A percentile compares a stretch with the other conserved stretches of the same genome.
phyloP scores from a whole-genome alignment of 1,139 yeast genomes.

The Arxiozyma bovina region DNA sequence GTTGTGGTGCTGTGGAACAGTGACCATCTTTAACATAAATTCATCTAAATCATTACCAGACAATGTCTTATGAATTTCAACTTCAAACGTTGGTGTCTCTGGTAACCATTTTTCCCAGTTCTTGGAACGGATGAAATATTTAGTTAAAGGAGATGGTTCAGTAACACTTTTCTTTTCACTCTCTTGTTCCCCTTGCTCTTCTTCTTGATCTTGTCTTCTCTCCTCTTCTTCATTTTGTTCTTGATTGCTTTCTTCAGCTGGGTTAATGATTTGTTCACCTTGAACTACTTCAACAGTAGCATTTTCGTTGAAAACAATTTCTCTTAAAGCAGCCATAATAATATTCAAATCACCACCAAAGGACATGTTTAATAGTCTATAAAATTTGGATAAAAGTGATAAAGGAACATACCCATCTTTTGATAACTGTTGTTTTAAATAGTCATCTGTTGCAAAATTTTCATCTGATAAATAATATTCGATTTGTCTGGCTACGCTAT shows the following conservation, averaged over 20 bases:
- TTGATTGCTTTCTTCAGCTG: background rate
- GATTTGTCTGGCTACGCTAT: constrained; percentile 46
- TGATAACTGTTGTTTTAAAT: constrained; percentile 25
- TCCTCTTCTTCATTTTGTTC: constrained; percentile 1
- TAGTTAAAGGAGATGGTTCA: constrained; percentile 13
- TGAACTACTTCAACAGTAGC: constrained; percentile 27
- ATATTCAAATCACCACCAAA: constrained; percentile 29
- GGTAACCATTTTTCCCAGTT: constrained; percentile 22
- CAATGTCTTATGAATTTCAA: constrained; percentile 22
- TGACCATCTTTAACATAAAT: constrained; percentile 14
- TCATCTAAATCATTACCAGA: constrained; percentile 20
- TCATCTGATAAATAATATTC: constrained; percentile 86
- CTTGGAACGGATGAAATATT: constrained; percentile 26
- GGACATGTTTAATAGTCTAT: constrained; percentile 30
- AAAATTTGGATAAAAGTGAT: constrained; percentile 27
- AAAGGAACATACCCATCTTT: constrained; percentile 30
- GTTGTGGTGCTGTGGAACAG: constrained; percentile 8
- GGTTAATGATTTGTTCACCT: constrained; percentile 11
- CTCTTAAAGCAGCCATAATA: constrained; percentile 31
- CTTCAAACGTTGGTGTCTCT: constrained; percentile 10
- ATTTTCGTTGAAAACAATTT: constrained; percentile 25
- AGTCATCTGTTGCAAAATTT: constrained; percentile 44
- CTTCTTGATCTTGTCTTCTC: background rate
- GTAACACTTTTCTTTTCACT: constrained; percentile 9
- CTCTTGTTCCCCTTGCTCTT: constrained; percentile 1